These are phyloP conservation scores for Amyloporia xantha DNA, from an alignment of 768 basidiomycete genomes.

Conservation along the genomic window DNA sequence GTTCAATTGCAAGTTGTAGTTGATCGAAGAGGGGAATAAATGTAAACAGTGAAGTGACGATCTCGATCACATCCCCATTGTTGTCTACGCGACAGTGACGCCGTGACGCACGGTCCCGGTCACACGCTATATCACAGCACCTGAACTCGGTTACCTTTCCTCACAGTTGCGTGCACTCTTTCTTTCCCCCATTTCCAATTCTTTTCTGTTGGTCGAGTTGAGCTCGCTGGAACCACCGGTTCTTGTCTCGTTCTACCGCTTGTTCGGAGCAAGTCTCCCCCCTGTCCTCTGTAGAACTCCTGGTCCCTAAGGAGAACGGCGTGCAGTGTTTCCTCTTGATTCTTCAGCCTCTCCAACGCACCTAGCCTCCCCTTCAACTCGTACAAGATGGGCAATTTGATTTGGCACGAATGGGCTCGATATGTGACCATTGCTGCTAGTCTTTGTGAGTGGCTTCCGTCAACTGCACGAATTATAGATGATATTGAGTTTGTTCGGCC, in stretches of 20 bases:
- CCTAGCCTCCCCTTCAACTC: constrained; percentile 6
- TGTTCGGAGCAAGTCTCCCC: constrained; percentile 26
- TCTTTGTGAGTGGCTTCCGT: constrained; percentile 59
- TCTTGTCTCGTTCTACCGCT: constrained; percentile 22
- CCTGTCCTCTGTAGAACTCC: constrained; percentile 12
- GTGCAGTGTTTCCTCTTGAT: constrained; percentile 12
- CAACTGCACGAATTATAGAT: too few species aligned
- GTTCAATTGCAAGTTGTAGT: neutral
- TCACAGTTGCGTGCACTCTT: constrained; percentile 16
- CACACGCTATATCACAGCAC: neutral
- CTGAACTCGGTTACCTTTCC: neutral
- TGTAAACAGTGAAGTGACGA: neutral
- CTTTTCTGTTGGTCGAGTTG: constrained; percentile 33
- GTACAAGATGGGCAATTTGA: constrained; percentile 69
- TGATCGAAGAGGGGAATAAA: neutral
- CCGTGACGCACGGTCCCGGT: neutral
- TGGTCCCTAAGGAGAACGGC: constrained; percentile 10
- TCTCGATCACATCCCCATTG: neutral
- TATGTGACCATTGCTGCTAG: constrained; percentile 62
- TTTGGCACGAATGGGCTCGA: constrained; percentile 78
- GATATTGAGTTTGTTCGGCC: too few species aligned
- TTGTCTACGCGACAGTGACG: constrained; percentile 1
- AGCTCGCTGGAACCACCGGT: constrained; percentile 28
- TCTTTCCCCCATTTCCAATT: constrained; percentile 9
- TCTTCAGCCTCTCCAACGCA: neutral